Conservation (phyloP, 2,329 filamentous ascomycete species). For the Tolypocladium endophyticum region DNA sequence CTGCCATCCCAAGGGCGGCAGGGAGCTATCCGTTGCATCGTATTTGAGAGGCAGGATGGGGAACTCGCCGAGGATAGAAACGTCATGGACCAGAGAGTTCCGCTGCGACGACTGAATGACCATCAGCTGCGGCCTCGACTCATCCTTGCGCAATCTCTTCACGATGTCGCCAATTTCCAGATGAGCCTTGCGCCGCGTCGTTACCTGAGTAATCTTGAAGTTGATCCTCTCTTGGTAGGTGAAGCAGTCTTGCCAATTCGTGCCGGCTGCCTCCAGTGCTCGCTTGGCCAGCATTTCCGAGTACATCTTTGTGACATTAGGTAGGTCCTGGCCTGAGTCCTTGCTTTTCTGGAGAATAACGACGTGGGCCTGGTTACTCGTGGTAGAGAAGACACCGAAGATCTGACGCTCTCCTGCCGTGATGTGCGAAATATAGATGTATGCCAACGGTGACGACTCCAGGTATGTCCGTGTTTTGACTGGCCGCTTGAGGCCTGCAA, state of each 20-base stretch:
- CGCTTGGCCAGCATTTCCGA: conserved; percentile 60
- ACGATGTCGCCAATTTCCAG: conserved; percentile 80
- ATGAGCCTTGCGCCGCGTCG: conserved; percentile 78
- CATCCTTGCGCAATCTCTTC: conserved; percentile 83
- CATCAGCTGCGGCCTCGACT: conserved; percentile 67
- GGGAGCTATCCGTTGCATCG: conserved; percentile 72
- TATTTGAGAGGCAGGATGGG: conserved; percentile 73
- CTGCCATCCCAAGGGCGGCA: conserved; percentile 93
- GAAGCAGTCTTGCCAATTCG: conserved; percentile 71
- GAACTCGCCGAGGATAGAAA: conserved; percentile 74
- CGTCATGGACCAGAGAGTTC: conserved; percentile 69
- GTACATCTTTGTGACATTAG: conserved; percentile 86
- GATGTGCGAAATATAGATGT: conserved; percentile 89
- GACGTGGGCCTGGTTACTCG: conserved; percentile 68
- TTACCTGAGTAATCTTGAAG: conserved; percentile 82
- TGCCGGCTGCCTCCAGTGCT: conserved; percentile 53
- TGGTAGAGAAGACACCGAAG: conserved; percentile 85
- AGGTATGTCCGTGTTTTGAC: conserved; percentile 62
- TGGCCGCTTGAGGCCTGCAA: conserved; percentile 62
- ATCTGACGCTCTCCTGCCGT: conserved; percentile 83
- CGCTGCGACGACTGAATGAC: conserved; percentile 86
- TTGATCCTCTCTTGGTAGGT: conserved; percentile 76
- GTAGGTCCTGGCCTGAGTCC: conserved; percentile 70
- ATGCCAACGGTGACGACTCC: conserved; percentile 61
- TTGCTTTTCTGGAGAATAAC: conserved; percentile 76